A percentile compares a stretch with the other conserved stretches of the same genome.
phyloP scores from a whole-genome alignment of 331 rosid species.

The Malus hybrid region DNA sequence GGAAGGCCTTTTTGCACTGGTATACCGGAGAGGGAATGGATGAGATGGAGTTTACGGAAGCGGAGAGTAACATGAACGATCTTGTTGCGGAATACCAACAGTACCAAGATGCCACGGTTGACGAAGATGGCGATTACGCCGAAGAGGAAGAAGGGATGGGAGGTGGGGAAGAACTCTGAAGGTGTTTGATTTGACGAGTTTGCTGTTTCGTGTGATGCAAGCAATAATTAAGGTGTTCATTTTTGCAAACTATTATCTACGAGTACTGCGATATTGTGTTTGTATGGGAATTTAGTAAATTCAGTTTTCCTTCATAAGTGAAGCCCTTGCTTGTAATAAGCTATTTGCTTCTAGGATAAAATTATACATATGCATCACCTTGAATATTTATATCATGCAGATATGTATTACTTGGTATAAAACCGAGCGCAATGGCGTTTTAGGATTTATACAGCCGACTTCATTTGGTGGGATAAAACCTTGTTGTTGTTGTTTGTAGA shows the following conservation, averaged over 20 bases:
- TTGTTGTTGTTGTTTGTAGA: too few relatives aligned
- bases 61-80: conserved; percentile 74
- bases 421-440: accelerated
- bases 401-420: too few relatives aligned
- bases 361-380: neutral
- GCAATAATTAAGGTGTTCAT: conserved; percentile 9
- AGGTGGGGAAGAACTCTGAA: conserved; percentile 30
- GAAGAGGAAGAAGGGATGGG: conserved; percentile 26
- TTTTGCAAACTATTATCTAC: neutral
- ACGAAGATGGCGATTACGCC: conserved; percentile 27
- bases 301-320: neutral
- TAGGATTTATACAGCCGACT: too few relatives aligned
- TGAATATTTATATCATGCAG: neutral
- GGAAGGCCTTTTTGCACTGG: conserved; percentile 50
- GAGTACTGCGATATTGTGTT: neutral
- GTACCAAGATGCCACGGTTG: conserved; percentile 55
- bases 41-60: conserved; percentile 68
- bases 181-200: conserved; percentile 3
- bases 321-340: neutral
- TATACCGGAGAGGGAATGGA: conserved; percentile 85
- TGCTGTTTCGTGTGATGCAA: conserved; percentile 24
- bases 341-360: neutral
- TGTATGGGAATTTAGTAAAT: neutral
- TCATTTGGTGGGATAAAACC: too few relatives aligned
- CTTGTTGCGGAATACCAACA: conserved; percentile 79